Evolutionary conservation across 257 asterid genomes (phyloP).

Genomic region (Solanum arcanum): DNA sequence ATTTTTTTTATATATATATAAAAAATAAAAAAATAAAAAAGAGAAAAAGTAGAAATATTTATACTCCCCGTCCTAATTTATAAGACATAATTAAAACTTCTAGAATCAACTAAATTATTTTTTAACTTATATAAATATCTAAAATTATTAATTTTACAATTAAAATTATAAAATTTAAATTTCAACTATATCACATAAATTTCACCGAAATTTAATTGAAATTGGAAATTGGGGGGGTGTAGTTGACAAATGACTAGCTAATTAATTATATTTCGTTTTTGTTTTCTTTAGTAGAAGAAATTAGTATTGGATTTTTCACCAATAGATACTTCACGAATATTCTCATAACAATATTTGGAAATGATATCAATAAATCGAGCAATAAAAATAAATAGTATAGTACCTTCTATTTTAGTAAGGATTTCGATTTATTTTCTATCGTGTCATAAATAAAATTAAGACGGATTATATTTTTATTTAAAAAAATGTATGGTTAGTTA

Average conservation of each 20-base stretch:
- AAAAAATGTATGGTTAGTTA: no score
- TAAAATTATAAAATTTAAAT: no score
- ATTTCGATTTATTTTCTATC: background rate
- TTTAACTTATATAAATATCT: background rate
- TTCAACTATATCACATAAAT: no score
- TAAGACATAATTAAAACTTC: background rate
- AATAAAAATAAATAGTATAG: background rate
- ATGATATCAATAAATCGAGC: background rate
- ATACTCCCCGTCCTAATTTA: background rate
- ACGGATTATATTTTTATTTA: background rate
- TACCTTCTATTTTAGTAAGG: background rate
- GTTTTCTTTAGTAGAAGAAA: background rate
- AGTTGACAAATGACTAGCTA: background rate
- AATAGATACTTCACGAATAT: background rate
- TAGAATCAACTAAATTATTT: background rate
- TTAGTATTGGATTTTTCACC: background rate
- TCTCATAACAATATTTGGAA: background rate
- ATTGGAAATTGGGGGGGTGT: background rate
- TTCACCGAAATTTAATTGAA: background rate
- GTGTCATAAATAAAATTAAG: background rate
- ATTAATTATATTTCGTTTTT: background rate
- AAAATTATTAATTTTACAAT: background rate
- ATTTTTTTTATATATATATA: background rate
- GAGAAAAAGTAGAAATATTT: background rate
- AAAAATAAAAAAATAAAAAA: background rate